Evolutionary conservation across 345 rosid genomes (phyloP), one percentile per base, ranked within the genome.

Genomic region (Psidium guajava): DNA sequence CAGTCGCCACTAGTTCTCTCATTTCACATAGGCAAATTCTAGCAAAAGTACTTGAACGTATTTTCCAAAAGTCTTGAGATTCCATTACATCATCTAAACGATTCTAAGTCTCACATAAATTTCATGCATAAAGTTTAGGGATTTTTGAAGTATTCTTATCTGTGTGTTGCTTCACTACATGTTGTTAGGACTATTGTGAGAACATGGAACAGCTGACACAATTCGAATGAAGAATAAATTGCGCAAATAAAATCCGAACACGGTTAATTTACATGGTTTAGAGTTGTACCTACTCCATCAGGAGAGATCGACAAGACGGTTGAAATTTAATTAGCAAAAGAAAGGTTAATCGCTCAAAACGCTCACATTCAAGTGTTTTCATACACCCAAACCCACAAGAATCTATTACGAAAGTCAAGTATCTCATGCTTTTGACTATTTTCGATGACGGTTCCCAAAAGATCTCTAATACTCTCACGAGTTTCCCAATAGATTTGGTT

Each of bases 401-500:
- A 32, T 15, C 77, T 16, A 64, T 64, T 44, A 4, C 77, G 8
- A 64, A 64, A 3, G 44, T 28, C 21, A 44, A 28, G 75, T 64
- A 8, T 15, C 42, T 64, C 75, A 15, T 4, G 44, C 77, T 28
- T 64, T 64, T 36, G 18, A 64, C 22, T 32, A 64, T 64, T 32
- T 32, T 32, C 0, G 0, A 32, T 28, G 0, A 32, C 1, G 12
- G 24, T 0, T 64, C 24, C 32, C 44, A 32, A 16, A 64, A 32
- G 24, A 44, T 64, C 20, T 64, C 40, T 28, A 32, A 54, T 28
- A 16, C 75, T 64, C 44, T 64, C 18, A 32, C 36, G 9, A 3
- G 75, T 28, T 64, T 28, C 44, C 8, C 3, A 8, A 64, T 7
- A 64, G 18, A 32, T 16, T 64, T 12, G 2, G 11, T 36, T 1